These are phyloP conservation scores for Candida odintsovae DNA, from an alignment of 805 yeast genomes.

Conservation along the genomic window DNA sequence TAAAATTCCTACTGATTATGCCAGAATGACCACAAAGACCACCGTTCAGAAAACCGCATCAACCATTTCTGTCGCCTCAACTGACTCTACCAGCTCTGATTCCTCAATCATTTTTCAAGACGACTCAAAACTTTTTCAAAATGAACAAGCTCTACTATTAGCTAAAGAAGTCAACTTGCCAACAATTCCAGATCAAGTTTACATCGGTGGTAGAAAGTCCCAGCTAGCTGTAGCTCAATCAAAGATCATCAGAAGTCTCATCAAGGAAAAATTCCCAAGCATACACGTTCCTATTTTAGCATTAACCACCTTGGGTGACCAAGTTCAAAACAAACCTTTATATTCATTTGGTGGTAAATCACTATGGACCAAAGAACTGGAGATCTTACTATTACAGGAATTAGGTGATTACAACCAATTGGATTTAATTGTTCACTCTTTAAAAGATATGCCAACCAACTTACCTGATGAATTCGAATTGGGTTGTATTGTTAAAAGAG, in stretches of 20 bases:
- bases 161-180: slow-evolving; percentile 13
- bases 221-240: slow-evolving; percentile 83
- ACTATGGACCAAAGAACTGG: slow-evolving; percentile 94
- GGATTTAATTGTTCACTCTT: slow-evolving; percentile 88
- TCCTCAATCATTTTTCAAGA: slow-evolving; percentile 20
- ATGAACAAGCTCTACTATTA: slow-evolving; percentile 4
- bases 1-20: slow-evolving; percentile 4
- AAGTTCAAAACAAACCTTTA: slow-evolving; percentile 75
- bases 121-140: slow-evolving; percentile 5
- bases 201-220: slow-evolving; percentile 87
- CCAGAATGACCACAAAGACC: slow-evolving; percentile 7
- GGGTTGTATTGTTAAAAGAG: slow-evolving; percentile 81
- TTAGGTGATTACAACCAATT: slow-evolving; percentile 61
- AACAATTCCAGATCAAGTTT: slow-evolving; percentile 22
- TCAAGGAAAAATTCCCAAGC: slow-evolving; percentile 57
- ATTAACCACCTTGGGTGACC: slow-evolving; percentile 84
- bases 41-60: neutral
- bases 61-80: slow-evolving; percentile 1
- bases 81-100: slow-evolving; percentile 9
- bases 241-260: slow-evolving; percentile 58
- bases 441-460: slow-evolving; percentile 89
- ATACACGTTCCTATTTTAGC: slow-evolving; percentile 73
- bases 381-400: slow-evolving; percentile 60
- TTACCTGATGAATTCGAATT: slow-evolving; percentile 86
- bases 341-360: slow-evolving; percentile 96